A percentile compares a stretch with the other conserved stretches of the same genome.
phyloP scores from a whole-genome alignment of 805 yeast species.

The Candida adriatica region DNA sequence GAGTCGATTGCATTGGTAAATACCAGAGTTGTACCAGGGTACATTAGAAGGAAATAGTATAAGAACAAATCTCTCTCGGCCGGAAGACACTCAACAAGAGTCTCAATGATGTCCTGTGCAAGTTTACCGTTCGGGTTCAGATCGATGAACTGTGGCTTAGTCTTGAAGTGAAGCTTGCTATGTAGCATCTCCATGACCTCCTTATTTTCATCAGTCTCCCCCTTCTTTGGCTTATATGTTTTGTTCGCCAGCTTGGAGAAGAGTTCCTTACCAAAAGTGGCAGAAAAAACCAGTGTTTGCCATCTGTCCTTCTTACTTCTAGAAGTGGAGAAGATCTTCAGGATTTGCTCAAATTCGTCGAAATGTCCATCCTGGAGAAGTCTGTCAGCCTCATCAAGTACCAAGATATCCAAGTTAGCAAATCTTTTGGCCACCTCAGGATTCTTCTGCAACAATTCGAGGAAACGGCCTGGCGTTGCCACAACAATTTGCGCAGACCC shows the following conservation, averaged over 20 bases:
- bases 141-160: constrained; percentile 68
- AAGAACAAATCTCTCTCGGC: constrained; percentile 84
- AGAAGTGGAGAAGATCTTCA: constrained; percentile 52
- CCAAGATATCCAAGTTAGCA: constrained; percentile 42
- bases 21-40: constrained; percentile 84
- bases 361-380: constrained; percentile 93
- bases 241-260: constrained; percentile 62
- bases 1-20: constrained; percentile 95
- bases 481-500: constrained; percentile 73
- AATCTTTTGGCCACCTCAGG: constrained; percentile 35
- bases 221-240: constrained; percentile 23
- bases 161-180: constrained; percentile 64
- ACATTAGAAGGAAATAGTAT: constrained; percentile 79
- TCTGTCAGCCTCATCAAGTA: constrained; percentile 95
- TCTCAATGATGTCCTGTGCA: constrained; percentile 70
- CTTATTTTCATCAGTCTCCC: constrained; percentile 32
- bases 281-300: constrained; percentile 92
- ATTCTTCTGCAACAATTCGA: constrained; percentile 70
- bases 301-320: constrained; percentile 43
- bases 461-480: constrained; percentile 92
- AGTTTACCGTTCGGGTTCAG: constrained; percentile 82
- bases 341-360: constrained; percentile 79
- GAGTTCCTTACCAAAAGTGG: constrained; percentile 81
- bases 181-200: constrained; percentile 62
- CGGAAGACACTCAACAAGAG: constrained; percentile 86